Evolutionary conservation across 1,284 basidiomycete genomes (phyloP).

Genomic region (Boletellus deceptivus): DNA sequence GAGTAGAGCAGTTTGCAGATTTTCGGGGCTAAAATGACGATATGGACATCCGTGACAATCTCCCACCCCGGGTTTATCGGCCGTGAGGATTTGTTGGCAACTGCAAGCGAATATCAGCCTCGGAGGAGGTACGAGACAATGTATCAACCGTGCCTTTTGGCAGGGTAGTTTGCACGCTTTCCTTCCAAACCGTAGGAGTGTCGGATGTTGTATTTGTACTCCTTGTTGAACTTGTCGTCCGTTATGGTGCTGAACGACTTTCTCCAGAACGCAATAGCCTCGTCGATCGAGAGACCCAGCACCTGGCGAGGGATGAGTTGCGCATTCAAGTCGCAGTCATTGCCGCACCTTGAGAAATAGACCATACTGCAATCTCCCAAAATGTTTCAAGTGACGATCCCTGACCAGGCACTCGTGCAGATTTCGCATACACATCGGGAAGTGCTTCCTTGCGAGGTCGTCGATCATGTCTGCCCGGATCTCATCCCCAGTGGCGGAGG

Average conservation of each 20-base stretch:
- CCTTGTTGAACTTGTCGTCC: slow-evolving; percentile 98
- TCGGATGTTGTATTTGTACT: slow-evolving; percentile 96
- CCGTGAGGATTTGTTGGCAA: slow-evolving; percentile 87
- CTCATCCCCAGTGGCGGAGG: slow-evolving; percentile 56
- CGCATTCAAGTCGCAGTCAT: background rate
- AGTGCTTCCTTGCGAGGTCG: slow-evolving; percentile 83
- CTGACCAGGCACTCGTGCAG: slow-evolving; percentile 78
- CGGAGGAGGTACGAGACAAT: background rate
- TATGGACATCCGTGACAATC: slow-evolving; percentile 95
- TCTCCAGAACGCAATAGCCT: slow-evolving; percentile 94
- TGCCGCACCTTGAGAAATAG: slow-evolving; percentile 86
- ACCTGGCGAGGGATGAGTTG: slow-evolving; percentile 50
- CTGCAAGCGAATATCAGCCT: slow-evolving; percentile 41
- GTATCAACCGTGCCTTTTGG: slow-evolving; percentile 65
- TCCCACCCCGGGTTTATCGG: slow-evolving; percentile 69
- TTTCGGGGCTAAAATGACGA: slow-evolving; percentile 85
- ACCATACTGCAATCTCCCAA: slow-evolving; percentile 88
- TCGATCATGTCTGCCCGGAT: slow-evolving; percentile 96
- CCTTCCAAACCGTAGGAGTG: slow-evolving; percentile 96
- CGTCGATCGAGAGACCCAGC: slow-evolving; percentile 91
- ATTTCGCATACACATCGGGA: slow-evolving; percentile 95
- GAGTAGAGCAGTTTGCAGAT: slow-evolving; percentile 77
- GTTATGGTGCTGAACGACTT: slow-evolving; percentile 78
- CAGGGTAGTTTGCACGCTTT: slow-evolving; percentile 90
- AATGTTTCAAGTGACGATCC: slow-evolving; percentile 91